These are phyloP conservation scores for Solanum commersonii DNA, from an alignment of 257 asterid genomes.

Conservation along the genomic window DNA sequence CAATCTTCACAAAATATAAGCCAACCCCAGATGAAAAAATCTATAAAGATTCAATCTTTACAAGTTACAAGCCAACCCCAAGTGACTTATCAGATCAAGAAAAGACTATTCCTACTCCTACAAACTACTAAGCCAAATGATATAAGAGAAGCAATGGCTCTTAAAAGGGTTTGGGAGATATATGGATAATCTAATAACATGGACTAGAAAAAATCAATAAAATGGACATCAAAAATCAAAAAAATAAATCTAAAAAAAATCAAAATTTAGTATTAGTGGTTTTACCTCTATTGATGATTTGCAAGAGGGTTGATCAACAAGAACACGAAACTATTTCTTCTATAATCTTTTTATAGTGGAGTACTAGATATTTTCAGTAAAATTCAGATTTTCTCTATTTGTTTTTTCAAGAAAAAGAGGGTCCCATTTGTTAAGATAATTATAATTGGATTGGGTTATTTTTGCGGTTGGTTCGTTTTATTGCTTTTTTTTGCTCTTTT, in stretches of 20 bases:
- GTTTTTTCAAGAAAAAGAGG: not conserved
- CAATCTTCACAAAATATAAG: not conserved
- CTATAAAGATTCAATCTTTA: not conserved
- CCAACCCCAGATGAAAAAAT: not conserved
- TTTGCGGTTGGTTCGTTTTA: too few species aligned
- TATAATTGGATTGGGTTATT: not conserved
- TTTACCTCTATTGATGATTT: not conserved
- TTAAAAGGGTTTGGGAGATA: constrained; percentile 6
- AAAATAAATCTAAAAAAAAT: not conserved
- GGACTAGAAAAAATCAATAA: constrained; percentile 20
- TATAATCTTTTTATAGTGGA: not conserved
- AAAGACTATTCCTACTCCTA: not conserved
- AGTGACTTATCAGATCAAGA: not conserved
- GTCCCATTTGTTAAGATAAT: not conserved
- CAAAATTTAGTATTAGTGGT: not conserved
- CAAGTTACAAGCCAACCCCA: not conserved
- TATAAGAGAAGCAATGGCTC: constrained; percentile 3
- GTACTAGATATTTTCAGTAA: not conserved
- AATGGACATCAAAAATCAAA: not conserved
- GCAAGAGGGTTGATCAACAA: not conserved
- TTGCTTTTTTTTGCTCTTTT: not conserved
- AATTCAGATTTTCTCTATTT: not conserved
- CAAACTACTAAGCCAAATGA: not conserved
- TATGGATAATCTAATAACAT: constrained; percentile 26
- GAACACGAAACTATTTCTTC: not conserved